Base-by-base conservation (phyloP, 129 eudicot genomes). In the Pseudognaphalium luteoalbum region DNA sequence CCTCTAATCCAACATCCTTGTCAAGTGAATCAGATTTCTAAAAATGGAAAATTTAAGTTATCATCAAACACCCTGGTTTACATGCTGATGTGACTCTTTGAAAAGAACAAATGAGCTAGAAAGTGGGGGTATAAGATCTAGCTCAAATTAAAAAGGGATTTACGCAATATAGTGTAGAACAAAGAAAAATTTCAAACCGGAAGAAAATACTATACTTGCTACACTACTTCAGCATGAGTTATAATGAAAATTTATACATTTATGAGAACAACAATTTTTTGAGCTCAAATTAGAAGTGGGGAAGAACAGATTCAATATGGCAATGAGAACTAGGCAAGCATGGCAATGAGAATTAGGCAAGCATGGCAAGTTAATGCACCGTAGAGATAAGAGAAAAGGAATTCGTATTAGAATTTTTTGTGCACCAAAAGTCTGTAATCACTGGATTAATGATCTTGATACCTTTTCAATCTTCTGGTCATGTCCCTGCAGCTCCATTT, bases 21-120 rank as follows among this genome's bases (percentile, higher is more conserved):
- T 64, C 71, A 42, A 74, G 20, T 54, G 83, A 54, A 72, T 58
- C 71, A 47, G 85, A 80, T 77, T 81, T 44, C 97, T 91, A 77
- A 44, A 34, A 79, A 14, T 17, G 29, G 65, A 57, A 44, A 52
- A 28, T 71, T 59, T 37, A 70, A 70, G 42, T 58, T 67, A 67
- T 65, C 51, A 65, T 19, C 42, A 76, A 17, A 47, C 19, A 0
- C 7, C n/a, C n/a, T 25, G 39, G 59, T 80, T 28, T 57, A 65
- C 44, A 73, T 65, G 7, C n/a, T 39, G 8, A 25, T 3, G 2
- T 7, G 11, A 41, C 41, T 63, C 44, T 15, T 33, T 66, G 30
- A 39, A 76, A 67, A 21, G 32, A 22, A 37, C 7, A 83, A 73
- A 59, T 19, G 15, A 32, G 78, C 56, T 52, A 65, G 34, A n/a